A percentile compares a stretch with the other conserved stretches of the same genome.
Conservation (phyloP, 2,329 filamentous ascomycete species). For the Xylaria hypoxylon region DNA sequence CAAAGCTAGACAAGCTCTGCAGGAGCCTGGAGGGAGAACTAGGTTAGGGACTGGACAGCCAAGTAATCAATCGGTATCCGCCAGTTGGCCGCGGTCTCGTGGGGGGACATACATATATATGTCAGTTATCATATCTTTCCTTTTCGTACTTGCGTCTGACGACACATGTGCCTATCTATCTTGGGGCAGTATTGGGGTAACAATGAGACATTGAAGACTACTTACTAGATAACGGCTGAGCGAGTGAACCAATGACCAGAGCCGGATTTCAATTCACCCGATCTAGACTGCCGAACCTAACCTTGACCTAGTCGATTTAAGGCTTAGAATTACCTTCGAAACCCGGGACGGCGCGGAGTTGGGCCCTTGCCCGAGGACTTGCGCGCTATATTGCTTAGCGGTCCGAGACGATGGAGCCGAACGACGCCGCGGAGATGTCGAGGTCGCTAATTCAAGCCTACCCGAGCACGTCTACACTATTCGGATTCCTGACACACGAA, state of each 20-base stretch:
- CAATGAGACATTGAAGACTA: not conserved
- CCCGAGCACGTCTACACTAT: constrained; percentile 12
- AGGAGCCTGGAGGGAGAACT: not conserved
- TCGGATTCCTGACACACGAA: constrained; percentile 26
- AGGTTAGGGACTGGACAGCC: not conserved
- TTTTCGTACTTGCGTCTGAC: not conserved
- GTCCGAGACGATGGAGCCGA: constrained; percentile 15
- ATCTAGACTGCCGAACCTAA: not conserved
- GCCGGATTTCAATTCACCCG: constrained; percentile 3
- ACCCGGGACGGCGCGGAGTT: constrained; percentile 9
- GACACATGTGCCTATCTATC: constrained; percentile 5
- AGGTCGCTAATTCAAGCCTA: constrained; percentile 11
- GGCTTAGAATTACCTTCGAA: not conserved
- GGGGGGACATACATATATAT: not conserved
- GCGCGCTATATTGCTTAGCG: constrained; percentile 10
- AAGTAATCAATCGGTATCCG: not conserved
- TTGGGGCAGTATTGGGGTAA: too few species aligned
- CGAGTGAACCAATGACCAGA: constrained; percentile 8
- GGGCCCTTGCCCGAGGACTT: constrained; percentile 23
- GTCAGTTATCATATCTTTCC: not conserved
- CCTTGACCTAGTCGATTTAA: not conserved
- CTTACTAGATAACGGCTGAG: not conserved
- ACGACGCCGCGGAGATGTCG: constrained; percentile 33
- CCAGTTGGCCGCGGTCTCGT: not conserved
- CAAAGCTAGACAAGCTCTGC: not conserved